Percentiles rank a stretch among this genome's conserved stretches.
These are phyloP conservation scores for Neonectria ditissima DNA, from an alignment of 2,329 filamentous ascomycete genomes.

Conservation along the genomic window DNA sequence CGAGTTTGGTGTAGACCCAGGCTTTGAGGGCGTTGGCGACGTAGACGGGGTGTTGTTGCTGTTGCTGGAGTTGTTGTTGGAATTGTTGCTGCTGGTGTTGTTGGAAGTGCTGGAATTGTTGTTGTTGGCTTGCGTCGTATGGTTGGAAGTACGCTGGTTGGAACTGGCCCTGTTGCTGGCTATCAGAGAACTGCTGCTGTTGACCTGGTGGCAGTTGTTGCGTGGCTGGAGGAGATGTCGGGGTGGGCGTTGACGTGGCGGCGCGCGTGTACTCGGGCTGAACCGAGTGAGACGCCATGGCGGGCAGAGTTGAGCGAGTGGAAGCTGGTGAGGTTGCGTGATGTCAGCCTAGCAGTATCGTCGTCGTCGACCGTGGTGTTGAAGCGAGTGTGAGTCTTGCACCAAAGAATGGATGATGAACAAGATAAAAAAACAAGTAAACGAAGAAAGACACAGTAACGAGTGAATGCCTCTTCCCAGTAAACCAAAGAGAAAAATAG, in stretches of 20 bases:
- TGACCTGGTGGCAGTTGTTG: slow-evolving; percentile 27
- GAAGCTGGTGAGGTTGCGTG: neutral
- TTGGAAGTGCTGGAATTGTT: slow-evolving; percentile 30
- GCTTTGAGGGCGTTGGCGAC: slow-evolving; percentile 24
- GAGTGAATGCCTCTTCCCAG: neutral
- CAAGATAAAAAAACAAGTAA: neutral
- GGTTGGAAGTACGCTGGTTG: slow-evolving; percentile 32
- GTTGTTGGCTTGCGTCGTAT: slow-evolving; percentile 32
- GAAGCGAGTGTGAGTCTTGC: neutral
- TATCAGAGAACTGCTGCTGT: neutral
- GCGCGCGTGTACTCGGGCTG: slow-evolving; percentile 17
- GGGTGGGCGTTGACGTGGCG: slow-evolving; percentile 7
- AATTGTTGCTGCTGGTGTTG: slow-evolving; percentile 36
- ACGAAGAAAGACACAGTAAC: neutral
- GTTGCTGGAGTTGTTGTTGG: slow-evolving; percentile 32
- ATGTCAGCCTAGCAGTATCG: neutral
- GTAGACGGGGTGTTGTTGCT: slow-evolving; percentile 29
- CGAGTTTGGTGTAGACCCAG: slow-evolving; percentile 48
- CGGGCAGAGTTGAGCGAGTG: neutral
- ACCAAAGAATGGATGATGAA: neutral
- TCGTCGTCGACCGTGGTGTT: neutral
- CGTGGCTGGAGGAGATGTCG: slow-evolving; percentile 17
- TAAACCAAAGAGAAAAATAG: neutral
- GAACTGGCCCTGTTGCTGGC: slow-evolving; percentile 33
- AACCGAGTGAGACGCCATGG: slow-evolving; percentile 35